Conservation (phyloP, 1,139 yeast genomes). For the Nakaseomyces uthaithaninus region DNA sequence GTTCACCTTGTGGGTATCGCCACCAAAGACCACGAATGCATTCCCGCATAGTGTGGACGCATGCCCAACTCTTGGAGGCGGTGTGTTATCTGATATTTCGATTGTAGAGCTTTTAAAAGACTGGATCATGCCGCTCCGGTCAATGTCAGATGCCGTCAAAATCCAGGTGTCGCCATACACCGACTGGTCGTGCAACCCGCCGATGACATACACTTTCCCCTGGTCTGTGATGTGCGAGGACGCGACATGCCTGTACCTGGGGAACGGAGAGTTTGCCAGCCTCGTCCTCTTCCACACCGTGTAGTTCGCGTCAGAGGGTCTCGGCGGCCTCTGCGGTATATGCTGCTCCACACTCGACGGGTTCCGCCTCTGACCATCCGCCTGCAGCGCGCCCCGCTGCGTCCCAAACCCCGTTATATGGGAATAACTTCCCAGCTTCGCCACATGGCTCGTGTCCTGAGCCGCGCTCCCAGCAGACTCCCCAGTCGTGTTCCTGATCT, state of each 20-base stretch:
- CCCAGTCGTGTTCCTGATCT: neutral
- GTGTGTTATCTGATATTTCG: slow-evolving; percentile 62
- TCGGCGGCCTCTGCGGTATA: neutral
- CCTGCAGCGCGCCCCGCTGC: neutral
- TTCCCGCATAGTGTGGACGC: slow-evolving; percentile 88
- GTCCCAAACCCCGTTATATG: slow-evolving; percentile 1
- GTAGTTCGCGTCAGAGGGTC: slow-evolving; percentile 10
- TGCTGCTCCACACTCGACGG: slow-evolving; percentile 1
- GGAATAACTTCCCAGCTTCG: slow-evolving; percentile 3
- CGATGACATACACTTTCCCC: slow-evolving; percentile 83
- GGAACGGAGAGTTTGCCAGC: slow-evolving; percentile 76
- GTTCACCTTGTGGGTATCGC: slow-evolving; percentile 86
- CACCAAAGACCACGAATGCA: slow-evolving; percentile 92
- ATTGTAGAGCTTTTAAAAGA: slow-evolving; percentile 50
- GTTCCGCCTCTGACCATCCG: neutral
- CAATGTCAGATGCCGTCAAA: slow-evolving; percentile 40
- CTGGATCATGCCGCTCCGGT: slow-evolving; percentile 32
- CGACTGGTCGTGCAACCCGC: slow-evolving; percentile 86
- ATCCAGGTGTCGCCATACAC: slow-evolving; percentile 96
- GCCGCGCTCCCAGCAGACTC: neutral
- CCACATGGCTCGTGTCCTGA: neutral
- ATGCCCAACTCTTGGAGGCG: slow-evolving; percentile 96
- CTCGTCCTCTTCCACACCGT: slow-evolving; percentile 72
- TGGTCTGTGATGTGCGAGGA: slow-evolving; percentile 66
- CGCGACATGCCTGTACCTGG: slow-evolving; percentile 90